Evolutionary conservation across 1,139 yeast genomes (phyloP).

Genomic region (Sugiyamaella neomexicana): DNA sequence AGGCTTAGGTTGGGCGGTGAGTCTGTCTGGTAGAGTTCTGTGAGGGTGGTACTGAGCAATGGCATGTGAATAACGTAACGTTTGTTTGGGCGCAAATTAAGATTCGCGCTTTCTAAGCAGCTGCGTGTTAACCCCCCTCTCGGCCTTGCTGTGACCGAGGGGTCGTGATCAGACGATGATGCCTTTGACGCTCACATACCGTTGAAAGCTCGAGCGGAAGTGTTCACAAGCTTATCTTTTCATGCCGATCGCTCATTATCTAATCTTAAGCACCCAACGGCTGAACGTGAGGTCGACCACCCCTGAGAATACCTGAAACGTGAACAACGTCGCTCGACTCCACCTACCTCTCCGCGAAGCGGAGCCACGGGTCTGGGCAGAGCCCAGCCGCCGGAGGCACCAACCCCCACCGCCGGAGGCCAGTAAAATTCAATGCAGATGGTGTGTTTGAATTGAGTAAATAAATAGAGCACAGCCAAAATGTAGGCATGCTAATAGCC

Average conservation of each 20-base stretch:
- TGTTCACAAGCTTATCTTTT: neutral
- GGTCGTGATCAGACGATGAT: neutral
- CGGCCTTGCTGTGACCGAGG: neutral
- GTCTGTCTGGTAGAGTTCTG: too few species aligned
- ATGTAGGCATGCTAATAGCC: constrained; percentile 14
- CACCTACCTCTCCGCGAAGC: neutral
- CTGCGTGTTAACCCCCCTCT: neutral
- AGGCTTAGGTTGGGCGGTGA: neutral
- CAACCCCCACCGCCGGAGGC: neutral
- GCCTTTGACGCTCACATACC: neutral
- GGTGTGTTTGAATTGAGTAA: neutral
- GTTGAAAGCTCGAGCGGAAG: neutral
- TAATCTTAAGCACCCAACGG: neutral
- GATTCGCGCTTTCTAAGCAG: neutral
- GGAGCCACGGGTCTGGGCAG: constrained; percentile 3
- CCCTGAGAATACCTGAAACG: neutral
- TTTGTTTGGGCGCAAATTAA: neutral
- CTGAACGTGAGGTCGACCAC: neutral
- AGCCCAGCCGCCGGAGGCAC: constrained; percentile 4
- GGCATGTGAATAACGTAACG: neutral
- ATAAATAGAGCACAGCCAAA: neutral
- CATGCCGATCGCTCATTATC: neutral
- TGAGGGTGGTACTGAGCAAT: neutral
- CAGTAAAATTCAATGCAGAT: neutral
- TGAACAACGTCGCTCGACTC: neutral